Evolutionary conservation across 163 green algal species (phyloP).

Genomic region (Picocystis sp.): DNA sequence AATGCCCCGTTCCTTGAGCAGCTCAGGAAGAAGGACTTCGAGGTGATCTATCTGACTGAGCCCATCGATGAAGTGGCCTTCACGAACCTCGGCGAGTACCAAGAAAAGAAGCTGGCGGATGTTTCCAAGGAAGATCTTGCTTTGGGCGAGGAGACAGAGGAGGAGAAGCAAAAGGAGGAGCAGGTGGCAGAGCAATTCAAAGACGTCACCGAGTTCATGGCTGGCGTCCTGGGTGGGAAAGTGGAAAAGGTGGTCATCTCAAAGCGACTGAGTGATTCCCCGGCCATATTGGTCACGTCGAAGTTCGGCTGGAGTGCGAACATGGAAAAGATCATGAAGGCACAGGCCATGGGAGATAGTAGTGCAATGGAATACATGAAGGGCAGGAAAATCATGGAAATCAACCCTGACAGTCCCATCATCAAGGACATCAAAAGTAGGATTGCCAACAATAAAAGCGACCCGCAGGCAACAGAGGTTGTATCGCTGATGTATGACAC

Average conservation of each 20-base stretch:
- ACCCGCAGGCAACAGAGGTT: conserved; percentile 44
- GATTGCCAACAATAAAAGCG: conserved; percentile 18
- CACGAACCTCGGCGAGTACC: conserved; percentile 61
- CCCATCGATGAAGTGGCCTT: conserved; percentile 87
- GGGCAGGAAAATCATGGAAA: conserved; percentile 81
- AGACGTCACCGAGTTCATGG: conserved; percentile 61
- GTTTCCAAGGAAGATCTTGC: conserved; percentile 81
- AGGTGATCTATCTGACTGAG: conserved; percentile 91
- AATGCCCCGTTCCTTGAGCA: conserved; percentile 79
- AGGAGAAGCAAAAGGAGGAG: conserved; percentile 30
- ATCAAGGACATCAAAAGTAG: conserved; percentile 34
- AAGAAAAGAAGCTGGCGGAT: conserved; percentile 69
- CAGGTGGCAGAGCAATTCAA: conserved; percentile 36
- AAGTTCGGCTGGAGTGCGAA: conserved; percentile 96
- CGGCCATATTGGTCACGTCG: conserved; percentile 78
- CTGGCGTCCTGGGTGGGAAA: conserved; percentile 31
- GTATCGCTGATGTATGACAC: conserved; percentile 89
- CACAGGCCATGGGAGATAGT: conserved; percentile 72
- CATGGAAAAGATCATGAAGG: conserved; percentile 76
- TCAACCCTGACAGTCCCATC: conserved; percentile 77
- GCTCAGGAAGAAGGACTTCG: conserved; percentile 62
- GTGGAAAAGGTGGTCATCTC: conserved; percentile 59
- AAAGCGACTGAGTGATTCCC: conserved; percentile 63
- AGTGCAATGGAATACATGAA: conserved; percentile 86
- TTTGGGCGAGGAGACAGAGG: conserved; percentile 28